Base-by-base conservation (phyloP, 2,329 filamentous ascomycete genomes). In the Exophiala sideris region DNA sequence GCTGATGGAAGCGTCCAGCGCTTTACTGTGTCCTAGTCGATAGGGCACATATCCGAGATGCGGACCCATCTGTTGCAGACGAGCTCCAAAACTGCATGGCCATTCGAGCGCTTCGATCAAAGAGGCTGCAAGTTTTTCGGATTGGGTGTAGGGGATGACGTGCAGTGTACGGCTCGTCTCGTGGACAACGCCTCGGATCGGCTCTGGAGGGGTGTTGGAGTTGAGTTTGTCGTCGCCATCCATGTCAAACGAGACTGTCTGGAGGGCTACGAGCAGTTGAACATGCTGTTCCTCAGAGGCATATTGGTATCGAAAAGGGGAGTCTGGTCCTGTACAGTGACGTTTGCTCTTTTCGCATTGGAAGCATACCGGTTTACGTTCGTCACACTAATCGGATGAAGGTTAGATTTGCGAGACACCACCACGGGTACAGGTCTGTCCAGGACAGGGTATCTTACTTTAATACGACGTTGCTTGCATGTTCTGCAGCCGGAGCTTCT, bases 321-420 rank as follows among this genome's bases (percentile, higher is more conserved):
- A 50, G 14, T 45, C 38, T 21, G 48, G 48, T 6, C 48, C 48
- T 45, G 48, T 50, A 35, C 48, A 50, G 41, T 50, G 48, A 50
- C 48, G 48, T 50, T 38, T 50, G 48, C 48, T 50, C 40, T 50
- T 50, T 33, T 50, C 39, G n/a, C 48, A 50, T 29, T 50, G 48
- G 11, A 34, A 44, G 40, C 48, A 50, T 34, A 50, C 18, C 2
- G 48, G 48, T 14, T 29, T 44, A 20, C 48, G 48, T 21, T 50
- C 48, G 33, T 50, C 48, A 18, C 48, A 50, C 48, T 50, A 50
- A 29, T 6, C 44, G 40, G 36, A 6, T 44, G 38, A 18, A 11
- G 48, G 48, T 50, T 50, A 50, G 48, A 38, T 34, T 50, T 36
- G 48, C 48, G 38, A 44, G 16, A 42, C 7, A 21, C 2, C 1